Percentiles rank a stretch among this genome's conserved stretches.
phyloP scores from a whole-genome alignment of 306 rosid species.

The Ochetophila trinervis region DNA sequence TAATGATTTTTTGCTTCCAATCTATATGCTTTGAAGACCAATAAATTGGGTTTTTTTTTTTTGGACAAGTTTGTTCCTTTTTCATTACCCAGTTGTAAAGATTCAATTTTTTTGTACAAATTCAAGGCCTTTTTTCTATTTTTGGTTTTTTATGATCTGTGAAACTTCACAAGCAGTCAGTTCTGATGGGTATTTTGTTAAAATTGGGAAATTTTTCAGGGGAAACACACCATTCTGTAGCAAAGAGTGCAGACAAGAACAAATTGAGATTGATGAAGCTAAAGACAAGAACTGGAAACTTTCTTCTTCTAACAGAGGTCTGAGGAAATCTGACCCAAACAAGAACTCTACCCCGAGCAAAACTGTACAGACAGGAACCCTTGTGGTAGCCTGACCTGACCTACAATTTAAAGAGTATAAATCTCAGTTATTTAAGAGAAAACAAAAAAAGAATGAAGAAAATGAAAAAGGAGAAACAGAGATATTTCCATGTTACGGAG shows the following conservation, averaged over 20 bases:
- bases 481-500: not conserved
- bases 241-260: constrained; percentile 86
- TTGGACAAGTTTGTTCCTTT: not conserved
- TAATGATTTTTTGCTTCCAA: not conserved
- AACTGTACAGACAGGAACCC: constrained; percentile 61
- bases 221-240: constrained; percentile 97
- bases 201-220: constrained; percentile 37
- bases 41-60: constrained; percentile 3
- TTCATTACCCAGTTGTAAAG: not conserved
- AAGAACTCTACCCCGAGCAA: constrained; percentile 47
- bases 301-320: constrained; percentile 45
- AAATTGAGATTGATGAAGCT: constrained; percentile 71
- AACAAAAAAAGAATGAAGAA: not conserved
- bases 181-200: constrained; percentile 22
- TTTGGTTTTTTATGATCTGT: not conserved
- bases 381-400: constrained; percentile 50
- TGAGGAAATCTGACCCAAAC: constrained; percentile 55
- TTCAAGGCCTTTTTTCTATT: not conserved
- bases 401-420: not conserved
- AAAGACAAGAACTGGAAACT: constrained; percentile 63
- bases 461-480: not conserved
- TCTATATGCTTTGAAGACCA: not conserved
- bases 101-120: not conserved
- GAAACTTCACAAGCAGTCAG: not conserved
- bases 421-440: not conserved